Conservation (phyloP, 2,329 filamentous ascomycete species). For the Exserohilum rostratum region DNA sequence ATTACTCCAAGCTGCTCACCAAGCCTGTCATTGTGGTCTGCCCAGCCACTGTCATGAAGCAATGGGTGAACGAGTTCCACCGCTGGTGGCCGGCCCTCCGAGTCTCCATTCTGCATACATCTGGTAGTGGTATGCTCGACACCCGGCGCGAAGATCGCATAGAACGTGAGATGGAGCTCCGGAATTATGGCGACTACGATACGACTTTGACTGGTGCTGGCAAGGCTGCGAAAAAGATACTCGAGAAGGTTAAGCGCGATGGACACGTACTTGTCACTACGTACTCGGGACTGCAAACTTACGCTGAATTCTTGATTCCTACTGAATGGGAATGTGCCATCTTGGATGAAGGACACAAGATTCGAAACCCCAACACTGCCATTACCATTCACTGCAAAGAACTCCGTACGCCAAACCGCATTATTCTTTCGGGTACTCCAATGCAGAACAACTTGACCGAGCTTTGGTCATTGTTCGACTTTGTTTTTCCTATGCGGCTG, state of each 20-base stretch:
- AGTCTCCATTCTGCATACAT: slow-evolving; percentile 93
- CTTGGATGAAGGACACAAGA: slow-evolving; percentile 96
- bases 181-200: slow-evolving; percentile 54
- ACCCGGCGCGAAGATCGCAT: slow-evolving; percentile 65
- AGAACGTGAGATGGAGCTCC: slow-evolving; percentile 66
- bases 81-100: slow-evolving; percentile 99
- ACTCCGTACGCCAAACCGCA: slow-evolving; percentile 82
- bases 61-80: slow-evolving; percentile 99
- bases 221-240: slow-evolving; percentile 77
- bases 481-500: slow-evolving; percentile 93
- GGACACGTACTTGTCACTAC: slow-evolving; percentile 96
- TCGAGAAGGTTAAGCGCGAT: slow-evolving; percentile 79
- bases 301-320: slow-evolving; percentile 79
- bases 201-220: slow-evolving; percentile 60
- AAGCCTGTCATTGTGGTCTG: slow-evolving; percentile 91
- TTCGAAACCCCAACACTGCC: slow-evolving; percentile 92
- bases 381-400: slow-evolving; percentile 97
- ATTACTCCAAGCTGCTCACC: slow-evolving; percentile 84
- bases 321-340: slow-evolving; percentile 93
- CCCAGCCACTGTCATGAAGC: slow-evolving; percentile 90
- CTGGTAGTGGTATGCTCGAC: slow-evolving; percentile 95
- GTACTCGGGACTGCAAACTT: slow-evolving; percentile 93
- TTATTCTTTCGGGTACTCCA: slow-evolving; percentile 94
- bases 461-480: slow-evolving; percentile 97
- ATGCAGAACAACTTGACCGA: slow-evolving; percentile 98